Conservation (phyloP, 805 yeast species). For the Groenewaldozyma tartarivorans region DNA sequence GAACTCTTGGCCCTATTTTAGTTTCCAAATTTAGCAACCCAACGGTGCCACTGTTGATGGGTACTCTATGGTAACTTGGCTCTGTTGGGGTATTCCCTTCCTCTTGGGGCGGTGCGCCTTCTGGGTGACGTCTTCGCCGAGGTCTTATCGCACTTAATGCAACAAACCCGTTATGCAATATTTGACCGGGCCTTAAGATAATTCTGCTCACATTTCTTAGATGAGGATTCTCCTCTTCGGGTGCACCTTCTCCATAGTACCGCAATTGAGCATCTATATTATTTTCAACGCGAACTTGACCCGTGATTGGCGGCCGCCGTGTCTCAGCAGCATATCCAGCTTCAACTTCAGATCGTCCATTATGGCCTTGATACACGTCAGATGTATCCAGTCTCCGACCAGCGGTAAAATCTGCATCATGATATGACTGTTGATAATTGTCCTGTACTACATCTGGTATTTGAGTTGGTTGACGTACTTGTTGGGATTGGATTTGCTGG, state of each 20-base stretch:
- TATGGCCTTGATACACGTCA: too few relatives aligned
- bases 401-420: background rate
- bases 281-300: too few relatives aligned
- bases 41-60: background rate
- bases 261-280: background rate
- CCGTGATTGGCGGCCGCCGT: too few relatives aligned
- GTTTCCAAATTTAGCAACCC: too few relatives aligned
- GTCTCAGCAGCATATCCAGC: too few relatives aligned
- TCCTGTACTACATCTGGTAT: conserved; percentile 4
- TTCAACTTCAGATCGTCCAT: too few relatives aligned
- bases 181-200: background rate
- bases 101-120: background rate
- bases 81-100: background rate
- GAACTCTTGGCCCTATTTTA: too few relatives aligned
- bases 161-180: background rate
- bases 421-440: conserved; percentile 1
- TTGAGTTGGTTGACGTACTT: background rate
- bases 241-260: background rate
- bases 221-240: background rate
- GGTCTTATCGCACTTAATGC: too few relatives aligned
- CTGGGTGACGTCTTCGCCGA: too few relatives aligned
- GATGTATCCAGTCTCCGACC: too few relatives aligned
- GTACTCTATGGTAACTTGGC: background rate
- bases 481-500: background rate
- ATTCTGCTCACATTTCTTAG: background rate